Evolutionary conservation across 2,329 filamentous ascomycete genomes (phyloP), one percentile per base, ranked within the genome.

Genomic region (Herpomyces periplanetae): DNA sequence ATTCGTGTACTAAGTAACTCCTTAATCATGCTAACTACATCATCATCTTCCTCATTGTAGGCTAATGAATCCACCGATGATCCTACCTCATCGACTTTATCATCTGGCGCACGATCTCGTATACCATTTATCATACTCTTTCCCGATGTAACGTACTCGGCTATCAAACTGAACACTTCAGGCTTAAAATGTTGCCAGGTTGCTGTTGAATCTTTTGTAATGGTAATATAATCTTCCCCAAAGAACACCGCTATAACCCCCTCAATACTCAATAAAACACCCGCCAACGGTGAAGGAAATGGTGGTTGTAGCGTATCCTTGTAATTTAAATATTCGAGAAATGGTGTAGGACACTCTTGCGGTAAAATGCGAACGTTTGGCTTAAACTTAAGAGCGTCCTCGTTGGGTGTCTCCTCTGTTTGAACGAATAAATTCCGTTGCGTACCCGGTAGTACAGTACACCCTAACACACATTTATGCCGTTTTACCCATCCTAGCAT

Each of bases 11-110:
- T 80, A 13, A 96, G 47, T 13, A 96, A 45, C 42, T 96, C 80
- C 44, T 91, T 87, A 42, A 96, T 91, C 80, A 91, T 91, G 23
- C 69, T 64, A 5, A 96, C 63, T 5, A 88, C 68, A 40, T 96
- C 80, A 27, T 60, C 62, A 35, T 96, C 80, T 25, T 84, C 61
- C 34, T 87, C 71, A 30, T 75, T 59, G 37, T 75, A 87, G 10
- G 54, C 54, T 19, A 87, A 44, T 24, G 55, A 64, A 30, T 85
- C 69, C 24, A 53, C 51, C 25, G 45, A 44, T 7, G 30, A 37
- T 19, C 38, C 39, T 22, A 41, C 40, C 30, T 51, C 42, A 11
- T 43, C 40, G 23, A 30, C 24, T 5, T 24, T 25, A 16, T 40
- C 25, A 30, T 41, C 24, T 41, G 49, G 28, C 33, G 35, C 35